phyloP scores from a whole-genome alignment of 2,329 filamentous ascomycete genomes.

The Exophiala phaeomuriformis region DNA sequence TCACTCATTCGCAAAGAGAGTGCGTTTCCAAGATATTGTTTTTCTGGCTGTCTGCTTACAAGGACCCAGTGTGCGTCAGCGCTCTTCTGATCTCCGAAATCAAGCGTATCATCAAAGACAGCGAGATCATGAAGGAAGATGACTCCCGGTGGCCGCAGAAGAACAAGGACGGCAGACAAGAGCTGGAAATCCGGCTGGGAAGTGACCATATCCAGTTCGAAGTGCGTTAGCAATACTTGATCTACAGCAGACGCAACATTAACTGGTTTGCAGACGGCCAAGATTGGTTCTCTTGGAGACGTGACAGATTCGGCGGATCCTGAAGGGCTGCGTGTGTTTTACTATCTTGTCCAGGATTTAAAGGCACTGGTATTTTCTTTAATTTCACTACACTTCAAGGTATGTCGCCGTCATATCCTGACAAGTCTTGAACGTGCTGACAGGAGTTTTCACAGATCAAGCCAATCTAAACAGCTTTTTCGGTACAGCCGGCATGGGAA shows the following conservation, averaged over 20 bases:
- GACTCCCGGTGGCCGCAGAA: constrained; percentile 98
- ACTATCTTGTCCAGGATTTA: constrained; percentile 94
- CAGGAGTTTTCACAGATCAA: constrained; percentile 40
- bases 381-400: constrained; percentile 96
- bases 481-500: background rate
- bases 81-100: constrained; percentile 85
- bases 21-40: constrained; percentile 43
- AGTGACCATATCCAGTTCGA: constrained; percentile 98
- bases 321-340: constrained; percentile 92
- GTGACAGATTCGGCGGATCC: constrained; percentile 94
- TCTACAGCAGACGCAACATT: constrained; percentile 12
- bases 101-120: constrained; percentile 92
- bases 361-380: constrained; percentile 95
- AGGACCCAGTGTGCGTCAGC: constrained; percentile 79
- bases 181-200: constrained; percentile 87
- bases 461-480: constrained; percentile 37
- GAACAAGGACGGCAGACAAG: constrained; percentile 96
- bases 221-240: constrained; percentile 45
- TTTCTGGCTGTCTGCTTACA: constrained; percentile 19
- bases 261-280: constrained; percentile 64
- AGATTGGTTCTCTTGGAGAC: constrained; percentile 94
- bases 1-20: constrained; percentile 99
- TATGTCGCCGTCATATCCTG: constrained; percentile 27
- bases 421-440: constrained; percentile 1
- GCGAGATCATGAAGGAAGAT: constrained; percentile 98